Conservation (phyloP, 208 protist species). For the Leishmania tropica region DNA sequence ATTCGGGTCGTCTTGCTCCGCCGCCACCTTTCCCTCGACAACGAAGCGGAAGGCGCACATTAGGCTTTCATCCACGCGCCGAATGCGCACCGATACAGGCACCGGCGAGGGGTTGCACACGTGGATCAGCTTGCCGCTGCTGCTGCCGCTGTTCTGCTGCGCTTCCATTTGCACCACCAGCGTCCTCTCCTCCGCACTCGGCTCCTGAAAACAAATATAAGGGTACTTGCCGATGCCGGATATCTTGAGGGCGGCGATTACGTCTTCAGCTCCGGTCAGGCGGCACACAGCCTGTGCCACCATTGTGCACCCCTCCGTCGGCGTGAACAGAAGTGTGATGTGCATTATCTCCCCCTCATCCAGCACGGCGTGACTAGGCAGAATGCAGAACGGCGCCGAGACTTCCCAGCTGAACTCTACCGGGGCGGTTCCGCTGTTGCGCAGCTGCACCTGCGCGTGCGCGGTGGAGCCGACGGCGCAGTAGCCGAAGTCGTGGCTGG, state of each 20-base stretch:
- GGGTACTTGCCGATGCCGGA: conserved; percentile 94
- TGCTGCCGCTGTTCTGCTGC: conserved; percentile 29
- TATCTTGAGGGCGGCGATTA: conserved; percentile 62
- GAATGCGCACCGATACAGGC: conserved; percentile 52
- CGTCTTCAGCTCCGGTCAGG: conserved; percentile 51
- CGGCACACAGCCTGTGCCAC: conserved; percentile 84
- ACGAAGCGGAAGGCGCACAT: conserved; percentile 50
- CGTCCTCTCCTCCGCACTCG: conserved; percentile 27
- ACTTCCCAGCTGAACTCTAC: conserved; percentile 84
- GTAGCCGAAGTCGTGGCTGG: conserved; percentile 89
- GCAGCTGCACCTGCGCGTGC: conserved; percentile 56
- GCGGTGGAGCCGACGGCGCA: conserved; percentile 69
- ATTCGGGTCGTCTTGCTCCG: neutral
- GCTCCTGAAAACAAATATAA: conserved; percentile 54
- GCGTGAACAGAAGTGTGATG: conserved; percentile 62
- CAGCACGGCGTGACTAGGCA: conserved; percentile 54
- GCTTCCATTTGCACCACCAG: conserved; percentile 42
- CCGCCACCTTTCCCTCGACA: neutral
- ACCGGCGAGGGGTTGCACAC: conserved; percentile 85
- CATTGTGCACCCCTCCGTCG: conserved; percentile 73
- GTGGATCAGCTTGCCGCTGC: conserved; percentile 39
- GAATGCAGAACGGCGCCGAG: conserved; percentile 71
- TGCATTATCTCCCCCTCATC: conserved; percentile 47
- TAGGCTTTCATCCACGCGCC: conserved; percentile 36
- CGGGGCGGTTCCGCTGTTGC: conserved; percentile 81